A percentile compares a stretch with the other conserved stretches of the same genome.
Conservation (phyloP, 805 yeast genomes). For the Pichia cabralensis region DNA sequence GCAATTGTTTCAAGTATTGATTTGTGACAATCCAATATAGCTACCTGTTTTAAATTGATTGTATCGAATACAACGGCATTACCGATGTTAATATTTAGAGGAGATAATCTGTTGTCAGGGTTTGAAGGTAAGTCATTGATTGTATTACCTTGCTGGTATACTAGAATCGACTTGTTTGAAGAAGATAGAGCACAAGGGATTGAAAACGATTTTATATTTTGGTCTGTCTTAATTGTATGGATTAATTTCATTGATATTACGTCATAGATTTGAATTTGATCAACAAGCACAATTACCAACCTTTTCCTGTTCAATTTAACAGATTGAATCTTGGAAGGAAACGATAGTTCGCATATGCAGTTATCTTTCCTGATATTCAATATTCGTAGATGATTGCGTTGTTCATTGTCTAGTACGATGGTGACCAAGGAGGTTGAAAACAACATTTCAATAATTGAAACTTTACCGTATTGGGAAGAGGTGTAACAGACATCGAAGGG, state of each 20-base stretch:
- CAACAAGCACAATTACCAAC: slow-evolving; percentile 64
- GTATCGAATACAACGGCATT: slow-evolving; percentile 77
- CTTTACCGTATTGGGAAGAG: slow-evolving; percentile 35
- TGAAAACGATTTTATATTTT: slow-evolving; percentile 26
- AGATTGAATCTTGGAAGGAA: slow-evolving; percentile 64
- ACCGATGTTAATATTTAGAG: slow-evolving; percentile 29
- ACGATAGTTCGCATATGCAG: slow-evolving; percentile 78
- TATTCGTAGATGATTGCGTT: slow-evolving; percentile 71
- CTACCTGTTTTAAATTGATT: slow-evolving; percentile 59
- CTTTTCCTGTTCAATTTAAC: slow-evolving; percentile 77
- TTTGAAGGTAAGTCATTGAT: no score
- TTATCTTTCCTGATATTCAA: slow-evolving; percentile 72
- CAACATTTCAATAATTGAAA: slow-evolving; percentile 78
- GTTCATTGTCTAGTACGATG: slow-evolving; percentile 47
- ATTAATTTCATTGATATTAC: slow-evolving; percentile 80
- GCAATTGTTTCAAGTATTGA: slow-evolving; percentile 59
- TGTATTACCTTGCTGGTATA: slow-evolving; percentile 51
- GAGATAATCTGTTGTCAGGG: slow-evolving; percentile 20
- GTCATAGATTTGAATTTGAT: slow-evolving; percentile 82
- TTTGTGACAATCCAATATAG: slow-evolving; percentile 81
- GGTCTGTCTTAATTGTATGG: slow-evolving; percentile 46
- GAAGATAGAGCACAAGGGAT: slow-evolving; percentile 25
- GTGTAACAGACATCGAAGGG: slow-evolving; percentile 71
- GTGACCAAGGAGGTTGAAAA: slow-evolving; percentile 84
- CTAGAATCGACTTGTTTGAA: slow-evolving; percentile 39